Conservation (phyloP, 2,329 filamentous ascomycete species). For the Cordyceps javanica region DNA sequence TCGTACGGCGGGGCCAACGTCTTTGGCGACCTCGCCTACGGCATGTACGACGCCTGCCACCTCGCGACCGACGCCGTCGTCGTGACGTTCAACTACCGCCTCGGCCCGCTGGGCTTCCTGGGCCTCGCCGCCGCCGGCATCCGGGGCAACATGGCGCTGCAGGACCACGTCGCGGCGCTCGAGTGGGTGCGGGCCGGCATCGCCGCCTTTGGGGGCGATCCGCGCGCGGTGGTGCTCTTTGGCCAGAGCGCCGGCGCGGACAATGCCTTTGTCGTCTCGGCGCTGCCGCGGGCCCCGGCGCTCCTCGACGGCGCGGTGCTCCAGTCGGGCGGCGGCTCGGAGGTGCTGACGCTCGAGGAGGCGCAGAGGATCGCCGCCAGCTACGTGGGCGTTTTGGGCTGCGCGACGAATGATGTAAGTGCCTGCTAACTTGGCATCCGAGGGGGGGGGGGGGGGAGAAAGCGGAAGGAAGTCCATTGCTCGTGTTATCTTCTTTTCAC, state of each 20-base stretch:
- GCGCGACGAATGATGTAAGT: slow-evolving; percentile 10
- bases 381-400: slow-evolving; percentile 15
- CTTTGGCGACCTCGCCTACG: slow-evolving; percentile 12
- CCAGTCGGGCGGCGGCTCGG: slow-evolving; percentile 16
- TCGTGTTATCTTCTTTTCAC: background rate
- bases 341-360: slow-evolving; percentile 1
- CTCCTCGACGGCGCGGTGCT: slow-evolving; percentile 19
- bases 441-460: too few species aligned
- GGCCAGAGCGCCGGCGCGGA: slow-evolving; percentile 1
- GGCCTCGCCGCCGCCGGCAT: slow-evolving; percentile 13
- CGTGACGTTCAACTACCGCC: slow-evolving; percentile 32
- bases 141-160: slow-evolving; percentile 17
- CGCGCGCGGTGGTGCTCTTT: background rate
- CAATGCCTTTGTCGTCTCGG: slow-evolving; percentile 1
- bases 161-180: slow-evolving; percentile 29
- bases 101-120: slow-evolving; percentile 33
- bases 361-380: slow-evolving; percentile 14
- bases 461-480: background rate
- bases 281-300: background rate
- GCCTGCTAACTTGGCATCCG: too few species aligned
- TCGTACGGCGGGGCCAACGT: slow-evolving; percentile 15
- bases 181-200: slow-evolving; percentile 43
- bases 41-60: slow-evolving; percentile 18
- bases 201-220: background rate
- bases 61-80: slow-evolving; percentile 27